Percentiles rank a stretch among this genome's conserved stretches.
phyloP scores from a whole-genome alignment of 345 rosid genomes.

The Barbarea vulgaris region DNA sequence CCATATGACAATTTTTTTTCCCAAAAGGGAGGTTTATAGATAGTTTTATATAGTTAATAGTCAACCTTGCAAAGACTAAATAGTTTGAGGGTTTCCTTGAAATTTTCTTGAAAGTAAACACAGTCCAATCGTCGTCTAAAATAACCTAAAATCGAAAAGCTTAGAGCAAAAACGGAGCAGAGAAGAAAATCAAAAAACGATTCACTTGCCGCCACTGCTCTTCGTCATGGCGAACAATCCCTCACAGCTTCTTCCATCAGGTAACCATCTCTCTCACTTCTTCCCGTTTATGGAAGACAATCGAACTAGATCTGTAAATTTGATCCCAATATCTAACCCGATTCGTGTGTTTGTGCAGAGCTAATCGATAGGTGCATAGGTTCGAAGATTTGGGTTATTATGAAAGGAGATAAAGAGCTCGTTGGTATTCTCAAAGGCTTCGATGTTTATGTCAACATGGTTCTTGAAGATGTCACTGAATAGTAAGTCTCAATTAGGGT shows the following conservation, averaged over 20 bases:
- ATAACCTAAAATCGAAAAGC: slow-evolving; percentile 27
- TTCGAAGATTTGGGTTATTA: slow-evolving; percentile 84
- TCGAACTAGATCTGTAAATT: slow-evolving; percentile 19
- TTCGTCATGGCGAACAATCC: slow-evolving; percentile 67
- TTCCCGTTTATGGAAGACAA: not conserved
- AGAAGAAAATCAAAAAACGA: not conserved
- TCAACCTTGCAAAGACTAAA: not conserved
- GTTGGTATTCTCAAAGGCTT: slow-evolving; percentile 79
- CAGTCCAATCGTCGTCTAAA: not conserved
- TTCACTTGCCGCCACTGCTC: slow-evolving; percentile 19
- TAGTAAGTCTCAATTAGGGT: slow-evolving; percentile 51
- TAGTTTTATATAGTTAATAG: not conserved
- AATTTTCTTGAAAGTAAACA: not conserved
- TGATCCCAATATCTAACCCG: not conserved
- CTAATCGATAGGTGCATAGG: slow-evolving; percentile 84
- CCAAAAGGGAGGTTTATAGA: no score
- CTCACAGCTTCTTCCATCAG: slow-evolving; percentile 79
- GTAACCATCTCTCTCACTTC: slow-evolving; percentile 22
- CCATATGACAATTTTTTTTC: no score
- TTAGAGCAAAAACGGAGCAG: not conserved
- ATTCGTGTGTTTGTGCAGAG: slow-evolving; percentile 47
- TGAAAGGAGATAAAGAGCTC: slow-evolving; percentile 95
- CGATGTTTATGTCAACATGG: slow-evolving; percentile 86
- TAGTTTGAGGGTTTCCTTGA: not conserved
- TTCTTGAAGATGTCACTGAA: slow-evolving; percentile 75